Base-by-base conservation (phyloP, 106 monocot species). In the Dendrobium officinale region DNA sequence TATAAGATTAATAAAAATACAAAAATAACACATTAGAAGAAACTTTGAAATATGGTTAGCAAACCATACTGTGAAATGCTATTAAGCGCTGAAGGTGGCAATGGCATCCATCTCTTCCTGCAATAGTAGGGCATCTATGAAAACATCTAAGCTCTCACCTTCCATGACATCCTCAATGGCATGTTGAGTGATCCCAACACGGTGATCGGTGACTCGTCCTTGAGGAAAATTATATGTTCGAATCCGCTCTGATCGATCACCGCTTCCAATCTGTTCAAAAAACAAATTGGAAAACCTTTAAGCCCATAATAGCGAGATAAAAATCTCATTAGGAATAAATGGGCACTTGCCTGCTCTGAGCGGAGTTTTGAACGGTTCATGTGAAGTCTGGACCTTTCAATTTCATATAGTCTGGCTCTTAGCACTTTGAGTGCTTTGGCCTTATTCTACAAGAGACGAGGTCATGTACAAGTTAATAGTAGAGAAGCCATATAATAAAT, bases 221-320 rank as follows among this genome's bases (percentile, higher is more conserved):
- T 95, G 98, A 5, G 98, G 98, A 59, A 92, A 98, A 78, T 98
- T 98, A 84, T 95, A 98, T 24, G 98, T 98, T 42, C 98, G 82
- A 27, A 98, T 95, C 41, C 98, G 83, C 81, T 95, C 98, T 5
- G 98, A 98, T 81, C 98, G 91, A 75, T 98, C 98, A 43, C 98
- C 98, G 45, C 95, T 95, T 47, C 98, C 98, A 75, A 98, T 88
- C 98, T 95, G 67, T 70, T 9, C 29, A 55, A 79, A 29, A 11
- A 42, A 44, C 6, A 42, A 4, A 74, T 3, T 22, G 43, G 42
- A 43, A 18, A 20, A 9, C 4, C 0, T n/a, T 74, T 44, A 19
- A 42, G 43, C 43, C 16, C 70, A 37, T 16, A 2, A 37, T 16
- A 76, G 40, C n/a, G 41, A 18, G 37, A 40, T 15, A 1, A 3